Base-by-base conservation (phyloP, 495 filamentous ascomycete species). In the Talaromyces wortmannii region DNA sequence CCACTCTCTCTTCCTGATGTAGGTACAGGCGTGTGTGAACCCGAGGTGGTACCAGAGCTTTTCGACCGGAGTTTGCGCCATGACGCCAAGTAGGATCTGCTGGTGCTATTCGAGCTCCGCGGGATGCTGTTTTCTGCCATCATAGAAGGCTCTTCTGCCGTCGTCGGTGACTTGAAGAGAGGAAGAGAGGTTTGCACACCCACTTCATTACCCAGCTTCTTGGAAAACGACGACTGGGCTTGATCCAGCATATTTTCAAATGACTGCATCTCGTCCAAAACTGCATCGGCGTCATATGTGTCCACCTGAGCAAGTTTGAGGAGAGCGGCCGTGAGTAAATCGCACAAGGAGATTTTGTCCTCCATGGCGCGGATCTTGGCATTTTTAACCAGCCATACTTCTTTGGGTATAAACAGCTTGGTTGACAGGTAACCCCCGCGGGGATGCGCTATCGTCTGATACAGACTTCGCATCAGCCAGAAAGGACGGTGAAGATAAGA, bases 211-310 rank as follows among this genome's bases (percentile, higher is more conserved):
- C 94, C 92, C 3, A 98, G 78, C 62, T 91, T 96, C 65, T 92
- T 92, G 6, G 83, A 68, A 29, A 98, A 74, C 11, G 77, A 75
- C 7, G 78, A 67, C 67, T 96, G 91, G 0, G 88, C 90, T 62
- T 91, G 86, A 62, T 97, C 94, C 31, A 98, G 78, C 36, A 97
- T 78, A 52, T 74, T 78, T 70, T 98, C 94, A 30, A 98, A 78
- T n/a, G 83, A 75, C 64, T 97, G 90, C 90, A 98, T 95, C 66
- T 98, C 94, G 61, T 96, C 92, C 31, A 95, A 73, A 13, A 98
- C 84, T 16, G 91, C 89, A 60, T 95, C 91, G 2, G 92, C 89
- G 66, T 97, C 92, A 57, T 84, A 85, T 2, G 84, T 91, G 60
- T 97, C 91, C 5, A 96, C 91, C 51, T 83, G 81, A 13, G 84